phyloP scores from a whole-genome alignment of 2,329 filamentous ascomycete species.

The Alternaria triticimaculans region DNA sequence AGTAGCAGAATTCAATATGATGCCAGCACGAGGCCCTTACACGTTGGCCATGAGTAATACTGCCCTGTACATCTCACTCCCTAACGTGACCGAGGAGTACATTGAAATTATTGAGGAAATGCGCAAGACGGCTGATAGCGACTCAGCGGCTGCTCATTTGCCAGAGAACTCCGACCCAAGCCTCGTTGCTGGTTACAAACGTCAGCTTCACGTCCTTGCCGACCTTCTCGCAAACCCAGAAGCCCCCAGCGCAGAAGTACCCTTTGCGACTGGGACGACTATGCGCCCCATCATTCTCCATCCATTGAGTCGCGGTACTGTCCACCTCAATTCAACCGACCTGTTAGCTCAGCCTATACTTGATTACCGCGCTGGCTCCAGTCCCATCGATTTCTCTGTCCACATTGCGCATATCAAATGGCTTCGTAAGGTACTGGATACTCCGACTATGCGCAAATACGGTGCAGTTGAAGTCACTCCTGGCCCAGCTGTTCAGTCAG shows the following conservation, averaged over 20 bases:
- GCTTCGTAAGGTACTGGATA: slow-evolving; percentile 1
- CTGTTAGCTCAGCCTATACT: slow-evolving; percentile 31
- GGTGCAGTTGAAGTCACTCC: slow-evolving; percentile 6
- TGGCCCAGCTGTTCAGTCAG: slow-evolving; percentile 1
- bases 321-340: slow-evolving; percentile 25
- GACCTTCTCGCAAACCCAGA: slow-evolving; percentile 3
- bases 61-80: slow-evolving; percentile 8
- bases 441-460: slow-evolving; percentile 1
- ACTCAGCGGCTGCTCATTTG: neutral
- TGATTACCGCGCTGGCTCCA: slow-evolving; percentile 36
- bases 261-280: slow-evolving; percentile 7
- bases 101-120: slow-evolving; percentile 1
- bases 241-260: slow-evolving; percentile 8
- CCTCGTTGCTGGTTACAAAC: slow-evolving; percentile 8
- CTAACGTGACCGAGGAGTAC: slow-evolving; percentile 1
- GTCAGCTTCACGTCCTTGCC: slow-evolving; percentile 6
- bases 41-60: slow-evolving; percentile 10
- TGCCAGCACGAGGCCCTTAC: slow-evolving; percentile 11
- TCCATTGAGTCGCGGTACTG: slow-evolving; percentile 28
- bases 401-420: slow-evolving; percentile 7
- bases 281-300: slow-evolving; percentile 7
- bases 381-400: slow-evolving; percentile 31
- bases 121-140: neutral
- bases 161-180: slow-evolving; percentile 6
- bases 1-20: slow-evolving; percentile 5